phyloP scores from a whole-genome alignment of 768 basidiomycete species.

The Dentipellis fragilis region DNA sequence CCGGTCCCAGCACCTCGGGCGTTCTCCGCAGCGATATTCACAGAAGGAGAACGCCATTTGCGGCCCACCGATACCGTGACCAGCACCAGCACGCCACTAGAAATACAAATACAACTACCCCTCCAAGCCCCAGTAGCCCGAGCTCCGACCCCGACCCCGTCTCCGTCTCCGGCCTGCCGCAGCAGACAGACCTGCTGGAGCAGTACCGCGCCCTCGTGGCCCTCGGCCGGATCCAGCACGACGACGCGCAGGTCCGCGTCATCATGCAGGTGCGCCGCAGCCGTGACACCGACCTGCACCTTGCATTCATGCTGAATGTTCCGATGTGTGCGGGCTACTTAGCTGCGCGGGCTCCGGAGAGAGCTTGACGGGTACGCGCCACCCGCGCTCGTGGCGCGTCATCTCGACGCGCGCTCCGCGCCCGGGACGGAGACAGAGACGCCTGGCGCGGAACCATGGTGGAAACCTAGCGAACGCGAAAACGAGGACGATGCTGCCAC shows the following conservation, averaged over 20 bases:
- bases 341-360: slow-evolving; percentile 41
- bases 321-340: neutral
- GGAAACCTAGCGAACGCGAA: slow-evolving; percentile 16
- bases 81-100: too few species aligned
- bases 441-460: slow-evolving; percentile 20
- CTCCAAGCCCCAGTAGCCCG: too few species aligned
- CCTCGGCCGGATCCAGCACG: slow-evolving; percentile 34
- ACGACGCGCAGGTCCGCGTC: slow-evolving; percentile 43
- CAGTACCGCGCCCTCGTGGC: slow-evolving; percentile 37
- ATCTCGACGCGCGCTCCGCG: slow-evolving; percentile 10
- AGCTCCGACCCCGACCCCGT: too few species aligned
- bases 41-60: too few species aligned
- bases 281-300: too few species aligned
- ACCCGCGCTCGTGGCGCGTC: slow-evolving; percentile 27
- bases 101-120: too few species aligned
- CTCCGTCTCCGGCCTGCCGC: slow-evolving; percentile 11
- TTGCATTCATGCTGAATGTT: neutral
- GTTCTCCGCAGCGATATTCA: too few species aligned
- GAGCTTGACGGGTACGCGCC: slow-evolving; percentile 40
- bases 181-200: slow-evolving; percentile 32
- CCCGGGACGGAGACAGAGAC: slow-evolving; percentile 8
- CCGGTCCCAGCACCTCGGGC: too few species aligned
- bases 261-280: slow-evolving; percentile 34
- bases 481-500: slow-evolving; percentile 8
- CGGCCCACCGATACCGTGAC: too few species aligned